A percentile compares a stretch with the other conserved stretches of the same genome.
Evolutionary conservation across 306 rosid genomes (phyloP).

Genomic region (Sphenostylis stenocarpa): DNA sequence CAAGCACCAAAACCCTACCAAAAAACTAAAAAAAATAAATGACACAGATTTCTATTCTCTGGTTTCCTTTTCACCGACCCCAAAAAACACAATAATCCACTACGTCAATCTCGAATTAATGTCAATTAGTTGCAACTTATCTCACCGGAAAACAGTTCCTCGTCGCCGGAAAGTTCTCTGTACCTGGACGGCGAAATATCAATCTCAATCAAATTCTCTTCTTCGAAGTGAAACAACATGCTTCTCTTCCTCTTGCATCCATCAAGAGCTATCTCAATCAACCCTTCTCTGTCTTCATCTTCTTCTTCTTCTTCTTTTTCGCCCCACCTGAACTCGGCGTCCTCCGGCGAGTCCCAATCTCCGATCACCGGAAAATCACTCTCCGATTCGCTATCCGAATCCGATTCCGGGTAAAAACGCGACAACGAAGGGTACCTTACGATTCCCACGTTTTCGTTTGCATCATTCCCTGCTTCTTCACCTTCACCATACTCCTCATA

Average conservation of each 20-base stretch:
- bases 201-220: conserved; percentile 57
- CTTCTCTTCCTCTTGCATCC: conserved; percentile 29
- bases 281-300: conserved; percentile 69
- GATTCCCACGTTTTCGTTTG: conserved; percentile 25
- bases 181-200: conserved; percentile 51
- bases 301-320: conserved; percentile 67
- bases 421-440: conserved; percentile 54
- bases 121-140: conserved; percentile 39
- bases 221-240: conserved; percentile 39
- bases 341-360: conserved; percentile 53
- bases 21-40: neutral
- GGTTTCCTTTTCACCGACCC: conserved; percentile 15
- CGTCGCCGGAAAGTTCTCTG: conserved; percentile 39
- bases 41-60: neutral
- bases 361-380: conserved; percentile 32
- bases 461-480: conserved; percentile 39
- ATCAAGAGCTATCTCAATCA: conserved; percentile 79
- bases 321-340: conserved; percentile 46
- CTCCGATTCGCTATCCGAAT: conserved; percentile 71
- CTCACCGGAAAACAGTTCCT: conserved; percentile 35
- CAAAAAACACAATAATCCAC: neutral
- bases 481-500: conserved; percentile 66
- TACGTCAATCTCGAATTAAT: conserved; percentile 15
- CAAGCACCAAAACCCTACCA: neutral
- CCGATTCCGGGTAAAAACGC: conserved; percentile 69